phyloP scores from a whole-genome alignment of 2,329 filamentous ascomycete species.

The Fusarium sp. region DNA sequence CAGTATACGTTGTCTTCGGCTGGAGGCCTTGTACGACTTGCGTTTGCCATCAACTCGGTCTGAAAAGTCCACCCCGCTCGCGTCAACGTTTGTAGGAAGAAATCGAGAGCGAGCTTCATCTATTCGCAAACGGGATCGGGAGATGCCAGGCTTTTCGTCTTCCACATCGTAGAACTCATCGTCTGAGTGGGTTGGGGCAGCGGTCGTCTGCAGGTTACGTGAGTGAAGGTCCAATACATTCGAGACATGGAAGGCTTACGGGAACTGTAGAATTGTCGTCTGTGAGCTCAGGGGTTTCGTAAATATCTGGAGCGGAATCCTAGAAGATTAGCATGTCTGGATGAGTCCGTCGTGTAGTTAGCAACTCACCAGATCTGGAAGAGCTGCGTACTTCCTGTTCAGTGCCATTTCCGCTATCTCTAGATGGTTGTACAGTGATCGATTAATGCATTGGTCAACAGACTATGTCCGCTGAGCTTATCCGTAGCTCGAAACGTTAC shows the following conservation, averaged over 20 bases:
- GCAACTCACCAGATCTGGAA: slow-evolving; percentile 78
- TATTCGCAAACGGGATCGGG: slow-evolving; percentile 79
- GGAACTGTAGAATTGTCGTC: slow-evolving; percentile 89
- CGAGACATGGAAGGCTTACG: slow-evolving; percentile 63
- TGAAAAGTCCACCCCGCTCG: slow-evolving; percentile 86
- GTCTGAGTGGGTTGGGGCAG: slow-evolving; percentile 69
- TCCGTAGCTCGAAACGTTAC: background rate
- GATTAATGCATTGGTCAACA: background rate
- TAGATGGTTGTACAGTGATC: background rate
- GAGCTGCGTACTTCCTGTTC: slow-evolving; percentile 83
- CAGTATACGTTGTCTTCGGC: slow-evolving; percentile 72
- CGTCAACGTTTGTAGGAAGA: slow-evolving; percentile 79
- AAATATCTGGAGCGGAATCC: slow-evolving; percentile 94
- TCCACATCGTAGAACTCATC: slow-evolving; percentile 73
- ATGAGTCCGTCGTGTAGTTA: slow-evolving; percentile 1
- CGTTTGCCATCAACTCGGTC: slow-evolving; percentile 86
- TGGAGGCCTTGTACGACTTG: slow-evolving; percentile 84
- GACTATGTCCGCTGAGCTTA: background rate
- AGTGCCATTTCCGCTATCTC: slow-evolving; percentile 71
- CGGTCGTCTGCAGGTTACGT: slow-evolving; percentile 61
- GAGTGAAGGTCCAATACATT: slow-evolving; percentile 34
- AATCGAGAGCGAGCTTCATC: slow-evolving; percentile 86
- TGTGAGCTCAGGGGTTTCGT: slow-evolving; percentile 93
- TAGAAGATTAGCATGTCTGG: slow-evolving; percentile 54
- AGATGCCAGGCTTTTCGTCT: slow-evolving; percentile 76